These are phyloP conservation scores for Populus tremula DNA, from an alignment of 345 rosid species.

Conservation along the genomic window DNA sequence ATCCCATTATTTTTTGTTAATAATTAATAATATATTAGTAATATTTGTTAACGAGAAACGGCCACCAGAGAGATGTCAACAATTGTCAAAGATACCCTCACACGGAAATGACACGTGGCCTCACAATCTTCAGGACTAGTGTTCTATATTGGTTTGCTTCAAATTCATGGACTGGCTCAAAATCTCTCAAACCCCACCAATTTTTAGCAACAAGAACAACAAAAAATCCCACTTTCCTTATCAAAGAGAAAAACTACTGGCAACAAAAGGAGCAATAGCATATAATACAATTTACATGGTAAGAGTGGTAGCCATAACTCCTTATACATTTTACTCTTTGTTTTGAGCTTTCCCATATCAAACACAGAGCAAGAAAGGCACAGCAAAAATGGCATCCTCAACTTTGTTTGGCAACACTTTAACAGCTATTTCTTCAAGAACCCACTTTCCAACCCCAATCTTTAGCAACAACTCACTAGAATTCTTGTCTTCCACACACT, in stretches of 20 bases:
- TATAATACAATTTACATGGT: neutral
- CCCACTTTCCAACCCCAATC: slow-evolving; percentile 41
- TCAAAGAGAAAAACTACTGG: neutral
- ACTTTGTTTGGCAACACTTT: slow-evolving; percentile 52
- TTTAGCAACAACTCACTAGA: slow-evolving; percentile 37
- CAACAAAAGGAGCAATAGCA: neutral
- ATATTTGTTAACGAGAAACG: neutral
- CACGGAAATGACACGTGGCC: slow-evolving; percentile 41
- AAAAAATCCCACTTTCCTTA: neutral
- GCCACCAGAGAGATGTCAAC: slow-evolving; percentile 8
- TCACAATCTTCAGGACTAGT: slow-evolving; percentile 25
- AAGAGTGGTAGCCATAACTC: neutral
- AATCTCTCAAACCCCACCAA: slow-evolving; percentile 3
- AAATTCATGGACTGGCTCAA: slow-evolving; percentile 20
- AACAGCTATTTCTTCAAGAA: slow-evolving; percentile 45
- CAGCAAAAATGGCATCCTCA: slow-evolving; percentile 50
- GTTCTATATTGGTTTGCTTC: slow-evolving; percentile 3
- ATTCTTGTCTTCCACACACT: slow-evolving; percentile 33
- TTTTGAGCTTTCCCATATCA: neutral
- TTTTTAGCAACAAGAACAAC: neutral
- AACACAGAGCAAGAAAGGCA: neutral
- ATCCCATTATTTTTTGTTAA: neutral
- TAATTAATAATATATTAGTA: neutral
- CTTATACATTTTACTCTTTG: neutral
- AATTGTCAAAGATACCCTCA: slow-evolving; percentile 4